phyloP scores from a whole-genome alignment of 1,139 yeast genomes.

The Kurtzmaniella quercitrusa region DNA sequence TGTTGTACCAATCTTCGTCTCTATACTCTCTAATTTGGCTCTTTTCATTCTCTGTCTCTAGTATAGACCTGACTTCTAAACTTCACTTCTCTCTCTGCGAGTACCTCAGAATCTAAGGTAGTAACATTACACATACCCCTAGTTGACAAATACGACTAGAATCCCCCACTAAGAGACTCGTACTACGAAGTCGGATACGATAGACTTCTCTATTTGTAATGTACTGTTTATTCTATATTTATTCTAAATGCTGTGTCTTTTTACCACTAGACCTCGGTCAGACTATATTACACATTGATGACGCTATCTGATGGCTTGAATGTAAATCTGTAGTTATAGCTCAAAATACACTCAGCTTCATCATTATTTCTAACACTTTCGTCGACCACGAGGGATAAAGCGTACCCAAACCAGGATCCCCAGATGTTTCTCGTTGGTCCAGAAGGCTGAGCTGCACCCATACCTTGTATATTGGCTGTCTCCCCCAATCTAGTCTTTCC shows the following conservation, averaged over 20 bases:
- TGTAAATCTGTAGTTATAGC: conserved; percentile 63
- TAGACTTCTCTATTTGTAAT: too few species aligned
- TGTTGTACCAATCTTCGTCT: too few species aligned
- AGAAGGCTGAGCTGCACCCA: conserved; percentile 4
- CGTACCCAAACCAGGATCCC: conserved; percentile 71
- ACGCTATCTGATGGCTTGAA: conserved; percentile 58
- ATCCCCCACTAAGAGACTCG: too few species aligned
- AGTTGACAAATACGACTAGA: too few species aligned
- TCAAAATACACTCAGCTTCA: conserved; percentile 45
- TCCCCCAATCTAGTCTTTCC: conserved; percentile 64
- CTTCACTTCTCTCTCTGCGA: too few species aligned
- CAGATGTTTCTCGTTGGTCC: conserved; percentile 35
- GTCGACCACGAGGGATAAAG: conserved; percentile 55
- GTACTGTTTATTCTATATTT: neutral
- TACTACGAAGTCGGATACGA: too few species aligned
- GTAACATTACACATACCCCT: too few species aligned
- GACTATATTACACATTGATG: conserved; percentile 24
- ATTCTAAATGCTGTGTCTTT: neutral
- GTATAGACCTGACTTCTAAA: too few species aligned
- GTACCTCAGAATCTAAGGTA: too few species aligned
- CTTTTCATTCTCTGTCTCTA: too few species aligned
- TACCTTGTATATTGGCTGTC: conserved; percentile 9
- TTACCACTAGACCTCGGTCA: neutral
- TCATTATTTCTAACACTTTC: conserved; percentile 42
- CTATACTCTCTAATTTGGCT: too few species aligned